Base-by-base conservation (phyloP, 192 early-diverging fungal species). In the Rhizophlyctis rosea region DNA sequence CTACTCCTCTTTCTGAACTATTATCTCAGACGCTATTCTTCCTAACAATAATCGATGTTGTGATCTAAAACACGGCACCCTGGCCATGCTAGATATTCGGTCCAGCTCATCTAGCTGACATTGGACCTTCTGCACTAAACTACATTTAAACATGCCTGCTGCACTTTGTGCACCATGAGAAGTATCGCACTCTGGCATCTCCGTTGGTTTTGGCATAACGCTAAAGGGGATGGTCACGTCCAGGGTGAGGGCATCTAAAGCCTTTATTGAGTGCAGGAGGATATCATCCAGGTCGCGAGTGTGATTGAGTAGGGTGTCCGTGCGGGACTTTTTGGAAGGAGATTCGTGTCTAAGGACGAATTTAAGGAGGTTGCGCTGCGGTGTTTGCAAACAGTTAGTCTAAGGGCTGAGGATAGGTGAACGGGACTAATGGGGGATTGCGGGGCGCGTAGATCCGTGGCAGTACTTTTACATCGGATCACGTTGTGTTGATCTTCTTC, bases 271-370 rank as follows among this genome's bases (percentile, higher is more conserved):
- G 32, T 65, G 64, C 4, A 71, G 39, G 18, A 76, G 66, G 4
- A 28, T 24, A 49, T 76, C 69, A 33, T 76, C 74, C 24, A 71
- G n/a, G n/a, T n/a, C n/a, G n/a, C n/a, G n/a, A n/a, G n/a, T n/a
- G n/a, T 44, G n/a, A n/a, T n/a, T n/a, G n/a, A n/a, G n/a, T n/a
- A n/a, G n/a, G n/a, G n/a, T n/a, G n/a, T n/a, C n/a, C n/a, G n/a
- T n/a, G n/a, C n/a, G n/a, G n/a, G n/a, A n/a, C n/a, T n/a, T n/a
- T n/a, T n/a, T n/a, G n/a, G n/a, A n/a, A n/a, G n/a, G n/a, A n/a
- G n/a, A n/a, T n/a, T n/a, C n/a, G n/a, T n/a, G n/a, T n/a, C n/a
- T n/a, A n/a, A n/a, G n/a, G n/a, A n/a, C n/a, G n/a, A n/a, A n/a
- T n/a, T n/a, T n/a, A n/a, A n/a, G n/a, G n/a, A n/a, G n/a, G n/a